Conservation (phyloP, 805 yeast species). For the Saccharomycopsis schoenii region DNA sequence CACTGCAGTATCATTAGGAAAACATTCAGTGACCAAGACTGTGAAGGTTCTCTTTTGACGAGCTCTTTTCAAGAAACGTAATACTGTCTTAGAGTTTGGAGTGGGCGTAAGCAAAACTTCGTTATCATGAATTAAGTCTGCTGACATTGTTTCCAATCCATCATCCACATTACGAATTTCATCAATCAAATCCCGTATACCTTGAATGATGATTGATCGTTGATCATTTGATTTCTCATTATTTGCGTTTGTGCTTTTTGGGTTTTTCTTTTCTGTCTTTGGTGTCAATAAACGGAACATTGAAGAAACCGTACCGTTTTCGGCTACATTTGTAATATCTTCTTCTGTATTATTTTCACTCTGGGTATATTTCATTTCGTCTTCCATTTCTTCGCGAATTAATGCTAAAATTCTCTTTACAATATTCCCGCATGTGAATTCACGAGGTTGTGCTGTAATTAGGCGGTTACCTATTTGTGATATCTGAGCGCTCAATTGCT, state of each 20-base stretch:
- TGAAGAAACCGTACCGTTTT: conserved; percentile 50
- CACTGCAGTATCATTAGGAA: conserved; percentile 72
- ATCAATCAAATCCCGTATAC: conserved; percentile 84
- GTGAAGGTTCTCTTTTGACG: conserved; percentile 84
- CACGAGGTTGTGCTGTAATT: conserved; percentile 78
- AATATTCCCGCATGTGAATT: conserved; percentile 82
- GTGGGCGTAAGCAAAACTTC: conserved; percentile 86
- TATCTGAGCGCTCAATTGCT: conserved; percentile 61
- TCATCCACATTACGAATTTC: conserved; percentile 86
- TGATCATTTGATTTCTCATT: conserved; percentile 37
- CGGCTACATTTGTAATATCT: background rate
- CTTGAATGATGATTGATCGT: conserved; percentile 81
- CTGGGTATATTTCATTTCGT: conserved; percentile 27
- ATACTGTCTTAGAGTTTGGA: conserved; percentile 81
- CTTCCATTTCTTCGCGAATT: conserved; percentile 77
- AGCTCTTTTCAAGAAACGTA: conserved; percentile 78
- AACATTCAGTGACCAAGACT: conserved; percentile 83
- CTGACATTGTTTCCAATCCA: conserved; percentile 82
- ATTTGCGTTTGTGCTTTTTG: conserved; percentile 21
- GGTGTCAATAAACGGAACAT: conserved; percentile 74
- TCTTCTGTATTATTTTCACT: conserved; percentile 13
- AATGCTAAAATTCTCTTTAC: conserved; percentile 81
- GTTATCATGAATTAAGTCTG: conserved; percentile 89
- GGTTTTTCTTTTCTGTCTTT: conserved; percentile 19
- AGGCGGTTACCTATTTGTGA: conserved; percentile 63